These are phyloP conservation scores for Collybia sp. DNA, from an alignment of 768 basidiomycete species.

Conservation along the genomic window DNA sequence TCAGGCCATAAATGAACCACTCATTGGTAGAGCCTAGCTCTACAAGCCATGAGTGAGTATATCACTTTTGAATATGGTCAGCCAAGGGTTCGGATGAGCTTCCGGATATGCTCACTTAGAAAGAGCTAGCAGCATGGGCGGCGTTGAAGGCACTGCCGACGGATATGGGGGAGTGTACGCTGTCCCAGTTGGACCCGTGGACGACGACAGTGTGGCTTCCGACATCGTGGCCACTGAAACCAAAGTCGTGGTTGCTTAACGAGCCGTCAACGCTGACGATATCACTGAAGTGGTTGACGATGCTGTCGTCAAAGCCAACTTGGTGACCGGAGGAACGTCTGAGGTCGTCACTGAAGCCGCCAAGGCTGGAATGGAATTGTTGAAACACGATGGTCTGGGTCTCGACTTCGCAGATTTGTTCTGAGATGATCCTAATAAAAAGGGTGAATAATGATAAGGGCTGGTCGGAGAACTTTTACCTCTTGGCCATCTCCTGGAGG, in stretches of 20 bases:
- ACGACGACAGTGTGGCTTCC: constrained; percentile 32
- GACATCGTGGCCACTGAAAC: constrained; percentile 34
- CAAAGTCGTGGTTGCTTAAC: constrained; percentile 30
- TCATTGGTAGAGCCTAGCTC: no score
- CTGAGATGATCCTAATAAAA: constrained; percentile 33
- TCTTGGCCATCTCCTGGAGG: constrained; percentile 42
- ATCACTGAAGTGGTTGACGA: constrained; percentile 27
- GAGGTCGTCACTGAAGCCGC: constrained; percentile 36
- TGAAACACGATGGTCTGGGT: constrained; percentile 40
- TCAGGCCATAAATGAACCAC: no score
- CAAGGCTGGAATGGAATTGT: constrained; percentile 35
- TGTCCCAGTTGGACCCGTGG: constrained; percentile 36
- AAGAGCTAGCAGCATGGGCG: constrained; percentile 17
- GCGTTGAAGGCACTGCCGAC: constrained; percentile 29
- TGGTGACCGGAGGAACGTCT: constrained; percentile 31
- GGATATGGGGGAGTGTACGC: constrained; percentile 15
- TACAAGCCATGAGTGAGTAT: not conserved
- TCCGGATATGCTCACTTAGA: constrained; percentile 4
- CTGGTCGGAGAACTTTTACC: constrained; percentile 16
- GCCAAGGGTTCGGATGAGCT: not conserved
- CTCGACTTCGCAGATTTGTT: constrained; percentile 47
- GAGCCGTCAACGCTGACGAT: constrained; percentile 31
- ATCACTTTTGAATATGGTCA: not conserved
- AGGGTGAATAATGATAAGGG: not conserved
- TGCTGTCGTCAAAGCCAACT: constrained; percentile 33